phyloP scores from a whole-genome alignment of 2,329 filamentous ascomycete species.

The Diaporthe sp. region DNA sequence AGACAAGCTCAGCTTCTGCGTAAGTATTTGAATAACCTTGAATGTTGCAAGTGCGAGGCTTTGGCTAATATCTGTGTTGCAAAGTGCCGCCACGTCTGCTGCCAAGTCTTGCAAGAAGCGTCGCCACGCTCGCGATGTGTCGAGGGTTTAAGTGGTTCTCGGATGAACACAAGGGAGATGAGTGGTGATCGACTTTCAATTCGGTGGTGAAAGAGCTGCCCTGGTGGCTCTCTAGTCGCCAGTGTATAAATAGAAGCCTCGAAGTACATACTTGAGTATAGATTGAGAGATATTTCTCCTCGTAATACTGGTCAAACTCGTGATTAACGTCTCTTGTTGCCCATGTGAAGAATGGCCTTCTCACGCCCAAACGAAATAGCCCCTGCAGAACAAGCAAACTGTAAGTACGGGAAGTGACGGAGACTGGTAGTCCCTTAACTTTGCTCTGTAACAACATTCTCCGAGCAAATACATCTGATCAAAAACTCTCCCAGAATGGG shows the following conservation, averaged over 20 bases:
- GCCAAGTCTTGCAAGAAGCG: slow-evolving; percentile 30
- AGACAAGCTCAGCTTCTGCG: slow-evolving; percentile 2
- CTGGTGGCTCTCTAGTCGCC: slow-evolving; percentile 2
- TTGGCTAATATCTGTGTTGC: background rate
- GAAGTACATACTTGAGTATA: background rate
- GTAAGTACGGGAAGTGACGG: background rate
- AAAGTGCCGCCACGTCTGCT: background rate
- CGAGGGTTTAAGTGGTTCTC: background rate
- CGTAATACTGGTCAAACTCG: background rate
- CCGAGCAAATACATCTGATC: background rate
- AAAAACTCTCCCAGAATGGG: too few species aligned
- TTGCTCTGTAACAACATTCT: background rate
- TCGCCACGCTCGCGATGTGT: slow-evolving; percentile 23
- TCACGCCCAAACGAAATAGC: background rate
- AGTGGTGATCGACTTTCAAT: background rate
- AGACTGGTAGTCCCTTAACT: background rate
- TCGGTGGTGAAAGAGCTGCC: background rate
- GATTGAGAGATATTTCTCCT: background rate
- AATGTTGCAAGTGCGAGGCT: background rate
- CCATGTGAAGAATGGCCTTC: background rate
- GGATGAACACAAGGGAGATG: background rate
- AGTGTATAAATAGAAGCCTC: background rate
- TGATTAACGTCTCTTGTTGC: background rate
- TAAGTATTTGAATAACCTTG: background rate
- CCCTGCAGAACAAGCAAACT: background rate